These are phyloP conservation scores for Fusarium oligoseptatum DNA, from an alignment of 2,329 filamentous ascomycete genomes.

Conservation along the genomic window DNA sequence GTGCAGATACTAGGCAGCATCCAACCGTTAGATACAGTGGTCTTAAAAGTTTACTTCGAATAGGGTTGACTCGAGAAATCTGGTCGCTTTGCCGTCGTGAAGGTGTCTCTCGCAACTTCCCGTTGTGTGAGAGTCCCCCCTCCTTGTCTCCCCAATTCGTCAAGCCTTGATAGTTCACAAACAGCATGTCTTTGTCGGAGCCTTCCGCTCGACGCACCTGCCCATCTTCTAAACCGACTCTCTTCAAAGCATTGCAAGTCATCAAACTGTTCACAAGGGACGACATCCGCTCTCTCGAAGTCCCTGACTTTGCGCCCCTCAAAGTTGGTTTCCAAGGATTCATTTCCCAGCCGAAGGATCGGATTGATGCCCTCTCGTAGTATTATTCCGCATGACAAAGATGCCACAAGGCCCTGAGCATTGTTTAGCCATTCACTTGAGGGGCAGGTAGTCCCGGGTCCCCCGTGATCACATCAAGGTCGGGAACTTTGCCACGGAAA, in stretches of 20 bases:
- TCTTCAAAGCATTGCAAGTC: background rate
- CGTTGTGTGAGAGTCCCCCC: no score
- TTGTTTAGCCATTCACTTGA: fast-evolving
- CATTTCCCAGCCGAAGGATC: background rate
- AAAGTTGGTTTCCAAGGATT: background rate
- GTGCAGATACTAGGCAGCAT: background rate
- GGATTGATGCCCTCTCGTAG: background rate
- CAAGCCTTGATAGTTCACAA: background rate
- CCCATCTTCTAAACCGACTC: background rate
- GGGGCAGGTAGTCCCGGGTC: background rate
- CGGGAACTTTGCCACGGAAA: background rate
- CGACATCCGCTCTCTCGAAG: background rate
- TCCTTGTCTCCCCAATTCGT: background rate
- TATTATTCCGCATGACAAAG: background rate
- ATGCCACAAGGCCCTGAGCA: background rate
- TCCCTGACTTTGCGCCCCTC: background rate
- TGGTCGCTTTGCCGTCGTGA: no score
- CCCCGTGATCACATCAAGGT: background rate
- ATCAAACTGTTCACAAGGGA: background rate
- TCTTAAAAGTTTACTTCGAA: background rate
- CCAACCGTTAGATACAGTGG: no score
- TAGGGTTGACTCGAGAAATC: background rate
- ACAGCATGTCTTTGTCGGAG: background rate
- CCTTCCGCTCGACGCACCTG: background rate
- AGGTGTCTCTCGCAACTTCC: no score